phyloP scores from a whole-genome alignment of 768 basidiomycete genomes.

The Clavulina sp. region DNA sequence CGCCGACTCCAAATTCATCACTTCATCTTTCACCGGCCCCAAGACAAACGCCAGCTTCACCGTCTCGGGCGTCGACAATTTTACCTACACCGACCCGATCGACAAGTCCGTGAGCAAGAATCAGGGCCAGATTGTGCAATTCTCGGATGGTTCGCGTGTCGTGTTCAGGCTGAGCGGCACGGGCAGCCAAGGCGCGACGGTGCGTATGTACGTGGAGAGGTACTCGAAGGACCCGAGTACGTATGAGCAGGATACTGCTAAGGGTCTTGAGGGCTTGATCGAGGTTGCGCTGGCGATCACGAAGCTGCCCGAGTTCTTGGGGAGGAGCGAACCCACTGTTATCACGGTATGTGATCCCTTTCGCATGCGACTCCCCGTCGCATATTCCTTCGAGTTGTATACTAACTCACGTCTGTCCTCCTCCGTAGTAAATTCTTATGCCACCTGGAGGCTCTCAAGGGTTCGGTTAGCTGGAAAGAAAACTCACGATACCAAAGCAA shows the following conservation, averaged over 20 bases:
- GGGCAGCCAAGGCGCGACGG: slow-evolving; percentile 90
- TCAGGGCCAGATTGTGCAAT: slow-evolving; percentile 87
- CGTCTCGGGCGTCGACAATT: slow-evolving; percentile 64
- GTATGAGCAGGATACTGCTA: slow-evolving; percentile 40
- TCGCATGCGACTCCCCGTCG: no score
- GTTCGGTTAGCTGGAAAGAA: no score
- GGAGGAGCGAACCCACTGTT: slow-evolving; percentile 83
- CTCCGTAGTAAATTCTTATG: no score
- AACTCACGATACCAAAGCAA: no score
- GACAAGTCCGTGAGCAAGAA: slow-evolving; percentile 84
- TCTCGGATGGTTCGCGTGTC: slow-evolving; percentile 81
- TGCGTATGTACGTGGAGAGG: slow-evolving; percentile 89
- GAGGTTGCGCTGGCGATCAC: slow-evolving; percentile 80
- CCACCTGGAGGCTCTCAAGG: no score
- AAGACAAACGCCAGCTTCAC: slow-evolving; percentile 61
- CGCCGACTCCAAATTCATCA: slow-evolving; percentile 39
- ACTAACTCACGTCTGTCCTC: no score
- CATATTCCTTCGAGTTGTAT: no score
- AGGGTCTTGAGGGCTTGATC: slow-evolving; percentile 86
- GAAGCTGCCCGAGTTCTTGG: slow-evolving; percentile 72
- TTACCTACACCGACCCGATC: slow-evolving; percentile 97
- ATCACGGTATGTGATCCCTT: slow-evolving; percentile 38
- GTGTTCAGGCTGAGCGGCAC: slow-evolving; percentile 95
- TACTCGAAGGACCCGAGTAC: slow-evolving; percentile 42
- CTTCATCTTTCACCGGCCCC: slow-evolving; percentile 34